Percentiles rank a stretch among this genome's conserved stretches.
Evolutionary conservation across 148 eudicot species (phyloP).

Genomic region (Silene latifolia): DNA sequence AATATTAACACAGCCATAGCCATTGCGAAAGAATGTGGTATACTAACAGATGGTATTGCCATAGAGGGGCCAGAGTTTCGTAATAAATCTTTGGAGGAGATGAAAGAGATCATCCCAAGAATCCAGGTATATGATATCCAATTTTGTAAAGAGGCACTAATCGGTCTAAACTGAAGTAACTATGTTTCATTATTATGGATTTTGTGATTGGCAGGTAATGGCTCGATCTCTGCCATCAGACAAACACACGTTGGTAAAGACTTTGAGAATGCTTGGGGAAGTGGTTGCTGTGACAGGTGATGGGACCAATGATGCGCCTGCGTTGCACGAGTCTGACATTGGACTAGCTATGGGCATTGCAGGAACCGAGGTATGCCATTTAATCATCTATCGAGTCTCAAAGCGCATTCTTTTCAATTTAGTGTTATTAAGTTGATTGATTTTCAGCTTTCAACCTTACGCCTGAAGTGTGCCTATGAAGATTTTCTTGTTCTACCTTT

Average conservation of each 20-base stretch:
- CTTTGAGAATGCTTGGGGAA: constrained; percentile 34
- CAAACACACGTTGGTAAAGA: constrained; percentile 34
- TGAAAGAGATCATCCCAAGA: constrained; percentile 54
- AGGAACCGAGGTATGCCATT: constrained; percentile 48
- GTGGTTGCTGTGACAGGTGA: constrained; percentile 54
- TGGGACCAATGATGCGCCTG: constrained; percentile 56
- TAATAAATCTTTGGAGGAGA: constrained; percentile 38
- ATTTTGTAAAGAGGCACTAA: neutral
- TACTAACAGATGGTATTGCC: constrained; percentile 71
- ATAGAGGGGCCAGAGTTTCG: constrained; percentile 86
- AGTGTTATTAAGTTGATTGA: neutral
- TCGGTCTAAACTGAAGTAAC: neutral
- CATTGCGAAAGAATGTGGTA: constrained; percentile 95
- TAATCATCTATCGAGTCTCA: neutral
- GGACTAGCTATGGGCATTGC: constrained; percentile 56
- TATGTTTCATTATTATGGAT: neutral
- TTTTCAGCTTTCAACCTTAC: neutral
- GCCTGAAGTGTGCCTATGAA: neutral
- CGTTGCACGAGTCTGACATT: constrained; percentile 43
- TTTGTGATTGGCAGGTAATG: constrained; percentile 32
- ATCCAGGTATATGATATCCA: constrained; percentile 58
- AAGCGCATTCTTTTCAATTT: neutral
- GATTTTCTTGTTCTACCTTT: neutral
- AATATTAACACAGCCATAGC: constrained; percentile 95
- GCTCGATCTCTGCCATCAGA: constrained; percentile 50